These are phyloP conservation scores for Potentilla sterilis DNA, from an alignment of 306 rosid species.

Conservation along the genomic window DNA sequence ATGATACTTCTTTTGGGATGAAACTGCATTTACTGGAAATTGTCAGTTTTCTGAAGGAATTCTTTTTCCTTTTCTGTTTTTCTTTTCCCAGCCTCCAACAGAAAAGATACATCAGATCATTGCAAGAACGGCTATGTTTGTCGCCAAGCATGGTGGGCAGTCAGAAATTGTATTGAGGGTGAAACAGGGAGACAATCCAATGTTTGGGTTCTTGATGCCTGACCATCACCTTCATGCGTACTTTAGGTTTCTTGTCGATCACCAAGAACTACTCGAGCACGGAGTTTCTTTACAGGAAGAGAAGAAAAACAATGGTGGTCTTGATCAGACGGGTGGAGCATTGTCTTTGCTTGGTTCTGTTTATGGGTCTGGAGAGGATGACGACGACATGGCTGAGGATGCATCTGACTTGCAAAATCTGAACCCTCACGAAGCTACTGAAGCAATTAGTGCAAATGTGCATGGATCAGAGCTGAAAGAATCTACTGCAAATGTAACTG, in stretches of 20 bases:
- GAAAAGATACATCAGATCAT: conserved; percentile 88
- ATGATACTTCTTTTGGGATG: conserved; percentile 19
- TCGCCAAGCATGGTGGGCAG: conserved; percentile 74
- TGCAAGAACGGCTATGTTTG: conserved; percentile 74
- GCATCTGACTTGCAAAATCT: conserved; percentile 23
- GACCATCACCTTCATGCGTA: conserved; percentile 73
- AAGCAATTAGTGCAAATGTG: conserved; percentile 29
- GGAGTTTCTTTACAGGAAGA: conserved; percentile 40
- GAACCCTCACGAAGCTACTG: conserved; percentile 31
- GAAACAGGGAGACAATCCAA: conserved; percentile 88
- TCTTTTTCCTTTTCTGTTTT: conserved; percentile 21
- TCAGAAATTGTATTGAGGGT: conserved; percentile 88
- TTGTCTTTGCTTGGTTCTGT: conserved; percentile 84
- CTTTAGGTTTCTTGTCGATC: conserved; percentile 74
- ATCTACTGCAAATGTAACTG: conserved; percentile 34
- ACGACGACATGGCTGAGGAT: conserved; percentile 52
- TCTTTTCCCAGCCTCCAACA: conserved; percentile 66
- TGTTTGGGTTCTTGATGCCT: conserved; percentile 90
- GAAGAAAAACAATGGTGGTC: conserved; percentile 37
- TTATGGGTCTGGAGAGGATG: conserved; percentile 82
- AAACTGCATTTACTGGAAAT: conserved; percentile 20
- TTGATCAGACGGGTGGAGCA: conserved; percentile 68
- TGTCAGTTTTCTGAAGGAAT: conserved; percentile 30
- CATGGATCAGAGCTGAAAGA: conserved; percentile 36
- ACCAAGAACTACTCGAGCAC: conserved; percentile 60